A percentile compares a stretch with the other conserved stretches of the same genome.
phyloP scores from a whole-genome alignment of 495 filamentous ascomycete genomes.

The Penicillium pancosmium region DNA sequence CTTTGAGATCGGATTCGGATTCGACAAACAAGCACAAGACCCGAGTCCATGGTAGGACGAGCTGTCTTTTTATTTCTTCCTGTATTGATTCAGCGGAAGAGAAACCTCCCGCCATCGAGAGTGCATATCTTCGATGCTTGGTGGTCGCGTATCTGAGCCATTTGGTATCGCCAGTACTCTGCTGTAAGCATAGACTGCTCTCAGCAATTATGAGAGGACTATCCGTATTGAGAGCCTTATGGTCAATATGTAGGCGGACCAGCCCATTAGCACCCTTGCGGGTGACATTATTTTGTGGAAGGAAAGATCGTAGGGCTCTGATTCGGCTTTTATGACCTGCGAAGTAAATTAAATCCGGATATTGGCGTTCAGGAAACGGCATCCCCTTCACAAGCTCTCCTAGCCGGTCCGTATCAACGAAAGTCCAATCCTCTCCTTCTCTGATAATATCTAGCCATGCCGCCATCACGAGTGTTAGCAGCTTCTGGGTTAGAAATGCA shows the following conservation, averaged over 20 bases:
- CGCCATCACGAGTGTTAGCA: background rate
- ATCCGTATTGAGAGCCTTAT: constrained; percentile 4
- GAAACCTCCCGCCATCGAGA: background rate
- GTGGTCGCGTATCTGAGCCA: background rate
- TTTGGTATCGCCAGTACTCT: background rate
- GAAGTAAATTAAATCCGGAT: constrained; percentile 17
- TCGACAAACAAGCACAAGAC: constrained; percentile 22
- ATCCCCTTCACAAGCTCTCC: background rate
- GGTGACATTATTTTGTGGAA: constrained; percentile 23
- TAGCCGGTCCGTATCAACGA: constrained; percentile 6
- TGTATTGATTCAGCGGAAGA: background rate
- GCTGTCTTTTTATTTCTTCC: constrained; percentile 14
- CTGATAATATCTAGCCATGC: constrained; percentile 5
- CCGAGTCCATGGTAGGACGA: constrained; percentile 19
- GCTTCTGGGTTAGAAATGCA: background rate
- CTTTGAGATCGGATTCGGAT: constrained; percentile 5
- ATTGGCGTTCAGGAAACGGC: constrained; percentile 5
- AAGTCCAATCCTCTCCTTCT: background rate
- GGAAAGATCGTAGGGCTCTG: constrained; percentile 16
- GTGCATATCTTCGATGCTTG: constrained; percentile 8
- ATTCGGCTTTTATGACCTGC: constrained; percentile 14
- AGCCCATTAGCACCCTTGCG: constrained; percentile 12
- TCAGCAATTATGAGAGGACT: constrained; percentile 20
- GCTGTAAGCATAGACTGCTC: background rate
- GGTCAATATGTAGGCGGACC: constrained; percentile 4